Evolutionary conservation across 2,329 filamentous ascomycete species (phyloP).

Genomic region (Fusarium miscanthi): DNA sequence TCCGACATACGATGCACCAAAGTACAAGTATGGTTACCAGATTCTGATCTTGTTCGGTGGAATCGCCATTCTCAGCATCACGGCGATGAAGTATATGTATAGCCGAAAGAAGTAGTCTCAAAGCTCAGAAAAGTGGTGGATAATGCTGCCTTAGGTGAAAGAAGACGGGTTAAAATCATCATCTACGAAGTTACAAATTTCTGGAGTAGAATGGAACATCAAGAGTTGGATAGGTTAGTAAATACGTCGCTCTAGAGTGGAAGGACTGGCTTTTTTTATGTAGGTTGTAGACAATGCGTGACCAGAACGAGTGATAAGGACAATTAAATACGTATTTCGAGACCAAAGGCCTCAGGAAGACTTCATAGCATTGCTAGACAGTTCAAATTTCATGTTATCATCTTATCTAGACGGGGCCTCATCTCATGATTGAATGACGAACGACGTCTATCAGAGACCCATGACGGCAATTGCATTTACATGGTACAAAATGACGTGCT

Average conservation of each 20-base stretch:
- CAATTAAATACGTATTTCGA: accelerated
- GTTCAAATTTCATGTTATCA: accelerated
- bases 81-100: neutral
- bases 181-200: neutral
- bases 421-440: neutral
- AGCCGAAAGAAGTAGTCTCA: neutral
- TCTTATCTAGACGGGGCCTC: accelerated
- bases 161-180: neutral
- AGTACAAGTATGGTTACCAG: neutral
- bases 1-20: neutral
- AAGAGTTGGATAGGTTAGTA: neutral
- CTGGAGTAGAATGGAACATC: neutral
- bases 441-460: accelerated
- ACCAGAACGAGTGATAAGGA: neutral
- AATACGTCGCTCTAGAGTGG: neutral
- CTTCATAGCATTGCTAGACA: neutral
- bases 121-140: neutral
- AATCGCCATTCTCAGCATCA: neutral
- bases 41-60: neutral
- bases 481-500: neutral
- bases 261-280: neutral
- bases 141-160: neutral
- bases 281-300: neutral
- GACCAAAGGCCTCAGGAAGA: neutral
- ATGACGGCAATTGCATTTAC: neutral